Evolutionary conservation across 495 filamentous ascomycete species (phyloP).

Genomic region (Penicillium subrubescens): DNA sequence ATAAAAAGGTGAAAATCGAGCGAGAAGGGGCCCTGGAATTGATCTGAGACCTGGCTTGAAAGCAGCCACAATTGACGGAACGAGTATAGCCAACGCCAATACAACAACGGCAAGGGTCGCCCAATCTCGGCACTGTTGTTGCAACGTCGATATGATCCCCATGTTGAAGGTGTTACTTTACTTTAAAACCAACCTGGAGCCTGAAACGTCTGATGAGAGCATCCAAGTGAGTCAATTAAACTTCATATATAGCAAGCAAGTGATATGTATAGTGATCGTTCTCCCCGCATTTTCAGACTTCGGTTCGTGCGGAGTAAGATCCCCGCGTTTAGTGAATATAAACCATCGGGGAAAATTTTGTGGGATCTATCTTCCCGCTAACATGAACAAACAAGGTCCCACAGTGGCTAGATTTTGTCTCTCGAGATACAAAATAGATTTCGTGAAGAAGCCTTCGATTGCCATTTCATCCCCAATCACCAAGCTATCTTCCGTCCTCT

Average conservation of each 20-base stretch:
- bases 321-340: neutral
- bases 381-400: neutral
- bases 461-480: neutral
- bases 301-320: neutral
- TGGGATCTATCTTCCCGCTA: neutral
- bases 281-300: neutral
- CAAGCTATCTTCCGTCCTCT: neutral
- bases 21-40: constrained; percentile 17
- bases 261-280: neutral
- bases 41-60: constrained; percentile 14
- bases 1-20: constrained; percentile 16
- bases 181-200: neutral
- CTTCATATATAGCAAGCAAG: neutral
- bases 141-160: neutral
- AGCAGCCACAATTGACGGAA: constrained; percentile 7
- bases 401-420: neutral
- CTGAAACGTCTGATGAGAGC: no score
- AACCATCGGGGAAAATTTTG: neutral
- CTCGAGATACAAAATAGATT: neutral
- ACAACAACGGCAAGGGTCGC: neutral
- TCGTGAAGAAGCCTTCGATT: neutral
- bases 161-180: neutral
- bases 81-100: neutral
- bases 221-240: neutral
- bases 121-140: neutral